Conservation (phyloP, 768 basidiomycete genomes). For the Pulveroboletus sp. region DNA sequence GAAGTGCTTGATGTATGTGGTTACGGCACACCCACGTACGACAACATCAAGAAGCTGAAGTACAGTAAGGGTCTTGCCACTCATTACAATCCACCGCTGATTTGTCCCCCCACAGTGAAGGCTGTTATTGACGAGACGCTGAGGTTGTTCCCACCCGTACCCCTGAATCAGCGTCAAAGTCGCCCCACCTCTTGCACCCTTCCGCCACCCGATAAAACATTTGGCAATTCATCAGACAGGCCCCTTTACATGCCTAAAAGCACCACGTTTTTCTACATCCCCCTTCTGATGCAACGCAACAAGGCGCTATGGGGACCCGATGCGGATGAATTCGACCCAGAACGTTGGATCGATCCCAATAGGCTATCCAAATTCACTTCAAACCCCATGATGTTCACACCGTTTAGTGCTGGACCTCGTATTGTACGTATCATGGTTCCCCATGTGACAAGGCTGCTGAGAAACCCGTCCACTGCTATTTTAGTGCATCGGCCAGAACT, state of each 20-base stretch:
- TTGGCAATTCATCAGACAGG: slow-evolving; percentile 31
- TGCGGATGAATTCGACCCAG: slow-evolving; percentile 75
- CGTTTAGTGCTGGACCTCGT: slow-evolving; percentile 72
- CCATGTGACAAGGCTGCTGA: slow-evolving; percentile 9
- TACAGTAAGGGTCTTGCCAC: slow-evolving; percentile 49
- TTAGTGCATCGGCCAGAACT: slow-evolving; percentile 71
- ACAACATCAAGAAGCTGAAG: slow-evolving; percentile 56
- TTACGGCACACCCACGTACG: slow-evolving; percentile 48
- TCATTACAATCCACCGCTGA: not conserved
- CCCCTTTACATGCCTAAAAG: slow-evolving; percentile 59
- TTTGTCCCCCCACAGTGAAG: slow-evolving; percentile 45
- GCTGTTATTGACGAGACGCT: slow-evolving; percentile 80
- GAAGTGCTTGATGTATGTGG: slow-evolving; percentile 64
- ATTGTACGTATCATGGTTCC: slow-evolving; percentile 34
- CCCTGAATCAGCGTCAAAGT: slow-evolving; percentile 64
- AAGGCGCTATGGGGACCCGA: slow-evolving; percentile 70
- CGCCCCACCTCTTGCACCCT: slow-evolving; percentile 48
- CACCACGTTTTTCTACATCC: slow-evolving; percentile 57
- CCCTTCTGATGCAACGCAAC: slow-evolving; percentile 66
- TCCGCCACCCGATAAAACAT: slow-evolving; percentile 52
- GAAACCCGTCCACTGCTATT: slow-evolving; percentile 14
- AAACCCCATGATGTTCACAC: slow-evolving; percentile 68
- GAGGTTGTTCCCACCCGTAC: slow-evolving; percentile 77
- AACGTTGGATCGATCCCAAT: slow-evolving; percentile 68
- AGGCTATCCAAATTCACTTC: slow-evolving; percentile 48